Conservation (phyloP, 1,284 basidiomycete species). For the Malassezia sp. region DNA sequence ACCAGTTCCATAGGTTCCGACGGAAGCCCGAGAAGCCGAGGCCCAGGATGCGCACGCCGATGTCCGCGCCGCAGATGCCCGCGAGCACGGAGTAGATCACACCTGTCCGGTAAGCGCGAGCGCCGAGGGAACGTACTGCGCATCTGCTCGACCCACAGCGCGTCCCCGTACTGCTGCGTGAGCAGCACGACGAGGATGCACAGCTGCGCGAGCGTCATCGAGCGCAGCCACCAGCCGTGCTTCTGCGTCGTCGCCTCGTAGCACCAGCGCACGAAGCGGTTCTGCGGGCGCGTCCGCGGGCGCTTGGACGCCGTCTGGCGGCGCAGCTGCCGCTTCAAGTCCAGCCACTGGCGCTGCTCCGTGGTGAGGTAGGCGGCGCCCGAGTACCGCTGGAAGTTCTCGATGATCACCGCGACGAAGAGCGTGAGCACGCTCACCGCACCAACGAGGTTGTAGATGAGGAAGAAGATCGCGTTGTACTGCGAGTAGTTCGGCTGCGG, state of each 20-base stretch:
- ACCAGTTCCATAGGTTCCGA: conserved; percentile 73
- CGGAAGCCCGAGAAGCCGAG: conserved; percentile 74
- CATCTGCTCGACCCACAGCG: conserved; percentile 54
- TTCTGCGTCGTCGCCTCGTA: conserved; percentile 80
- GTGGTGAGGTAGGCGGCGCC: conserved; percentile 62
- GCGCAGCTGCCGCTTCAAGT: conserved; percentile 74
- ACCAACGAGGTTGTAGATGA: conserved; percentile 84
- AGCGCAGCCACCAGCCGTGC: conserved; percentile 82
- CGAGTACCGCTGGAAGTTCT: conserved; percentile 75
- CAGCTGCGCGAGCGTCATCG: conserved; percentile 70
- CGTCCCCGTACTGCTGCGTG: conserved; percentile 66
- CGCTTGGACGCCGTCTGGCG: conserved; percentile 76
- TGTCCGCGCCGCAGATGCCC: conserved; percentile 65
- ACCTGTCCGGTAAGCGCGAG: too few relatives aligned
- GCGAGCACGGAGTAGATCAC: conserved; percentile 68
- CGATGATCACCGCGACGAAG: conserved; percentile 72
- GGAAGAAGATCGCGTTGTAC: conserved; percentile 70
- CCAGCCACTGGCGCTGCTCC: conserved; percentile 89
- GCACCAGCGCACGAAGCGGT: conserved; percentile 66
- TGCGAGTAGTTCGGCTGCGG: conserved; percentile 33
- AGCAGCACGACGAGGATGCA: conserved; percentile 76
- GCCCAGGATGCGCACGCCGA: conserved; percentile 65
- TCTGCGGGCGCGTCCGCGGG: conserved; percentile 57
- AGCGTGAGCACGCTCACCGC: conserved; percentile 59
- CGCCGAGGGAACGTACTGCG: too few relatives aligned